Evolutionary conservation across 202 grass and related monocot species (phyloP), one percentile per base, ranked within the genome.

Genomic region (Setaria italica): DNA sequence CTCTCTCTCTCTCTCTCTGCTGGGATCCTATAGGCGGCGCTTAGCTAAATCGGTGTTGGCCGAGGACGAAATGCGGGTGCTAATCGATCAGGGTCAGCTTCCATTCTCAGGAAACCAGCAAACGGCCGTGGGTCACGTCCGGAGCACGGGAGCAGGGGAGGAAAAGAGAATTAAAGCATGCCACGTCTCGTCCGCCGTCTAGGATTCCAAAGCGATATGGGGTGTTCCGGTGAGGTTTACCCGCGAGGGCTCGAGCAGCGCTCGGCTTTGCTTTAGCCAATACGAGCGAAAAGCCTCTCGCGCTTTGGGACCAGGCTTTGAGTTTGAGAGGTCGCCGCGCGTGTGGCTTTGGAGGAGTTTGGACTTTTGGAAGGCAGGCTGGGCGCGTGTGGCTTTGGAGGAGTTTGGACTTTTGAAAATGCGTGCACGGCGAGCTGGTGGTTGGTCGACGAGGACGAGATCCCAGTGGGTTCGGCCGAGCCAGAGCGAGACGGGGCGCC

Each of bases 371-470:
- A 80, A 78, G 64, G 65, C 42, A 5, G 20, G 67, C 67, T 13
- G 41, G 3, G 19, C 25, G 11, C 32, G 67, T 6, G 51, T 14
- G 87, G 60, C 25, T 25, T 25, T 25, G 25, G 25, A 25, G 25
- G 25, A 25, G 25, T 25, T 25, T 25, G 25, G 25, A 25, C 25
- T 25, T 25, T 25, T 74, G 87, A 69, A 88, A 25, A 73, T 82
- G 86, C 86, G 29, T 45, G 68, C 53, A 21, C 53, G 51, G n/a
- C 21, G 11, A 15, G 11, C 39, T 62, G 53, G 84, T 62, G 53
- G 84, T 45, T 80, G 67, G 76, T 49, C 42, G 51, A 87, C 7
- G 67, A 54, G 45, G 60, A 74, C 20, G 65, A 48, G 13, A 42
- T 41, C 53, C 49, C 35, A 3, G 39, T 32, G 6, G 80, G 2